Evolutionary conservation across 2,329 filamentous ascomycete genomes (phyloP).

Genomic region (Neonectria punicea): DNA sequence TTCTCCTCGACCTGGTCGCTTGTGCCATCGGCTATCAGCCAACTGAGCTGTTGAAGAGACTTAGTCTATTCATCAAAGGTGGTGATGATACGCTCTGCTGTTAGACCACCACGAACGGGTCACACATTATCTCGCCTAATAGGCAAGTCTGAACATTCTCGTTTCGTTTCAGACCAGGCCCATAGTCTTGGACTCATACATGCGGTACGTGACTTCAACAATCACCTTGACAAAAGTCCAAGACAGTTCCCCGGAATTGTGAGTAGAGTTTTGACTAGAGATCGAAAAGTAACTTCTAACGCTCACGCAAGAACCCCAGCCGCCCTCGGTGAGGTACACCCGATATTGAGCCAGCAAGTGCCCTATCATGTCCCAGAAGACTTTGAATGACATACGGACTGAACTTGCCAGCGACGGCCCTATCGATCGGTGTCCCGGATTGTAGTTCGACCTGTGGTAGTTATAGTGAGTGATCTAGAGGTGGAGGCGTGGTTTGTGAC

Average conservation of each 20-base stretch:
- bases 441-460: slow-evolving; percentile 44
- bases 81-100: not conserved
- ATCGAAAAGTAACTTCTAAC: slow-evolving; percentile 23
- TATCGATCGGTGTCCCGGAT: no score
- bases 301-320: slow-evolving; percentile 40
- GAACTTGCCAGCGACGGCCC: no score
- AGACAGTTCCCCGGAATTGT: not conserved
- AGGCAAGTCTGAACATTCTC: not conserved
- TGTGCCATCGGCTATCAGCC: no score
- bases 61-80: not conserved
- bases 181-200: not conserved
- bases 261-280: not conserved
- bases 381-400: slow-evolving; percentile 23
- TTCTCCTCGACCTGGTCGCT: no score
- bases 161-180: not conserved
- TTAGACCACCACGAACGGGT: not conserved
- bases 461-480: slow-evolving; percentile 41
- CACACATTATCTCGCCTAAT: not conserved
- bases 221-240: not conserved
- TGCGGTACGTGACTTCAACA: not conserved
- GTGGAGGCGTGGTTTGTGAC: slow-evolving; percentile 38
- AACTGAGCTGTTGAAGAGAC: no score
- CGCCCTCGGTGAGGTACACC: slow-evolving; percentile 33
- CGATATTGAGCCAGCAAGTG: slow-evolving; percentile 25
- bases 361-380: no score